Base-by-base conservation (phyloP, 441 rosid species). In the Syzygium malaccense region DNA sequence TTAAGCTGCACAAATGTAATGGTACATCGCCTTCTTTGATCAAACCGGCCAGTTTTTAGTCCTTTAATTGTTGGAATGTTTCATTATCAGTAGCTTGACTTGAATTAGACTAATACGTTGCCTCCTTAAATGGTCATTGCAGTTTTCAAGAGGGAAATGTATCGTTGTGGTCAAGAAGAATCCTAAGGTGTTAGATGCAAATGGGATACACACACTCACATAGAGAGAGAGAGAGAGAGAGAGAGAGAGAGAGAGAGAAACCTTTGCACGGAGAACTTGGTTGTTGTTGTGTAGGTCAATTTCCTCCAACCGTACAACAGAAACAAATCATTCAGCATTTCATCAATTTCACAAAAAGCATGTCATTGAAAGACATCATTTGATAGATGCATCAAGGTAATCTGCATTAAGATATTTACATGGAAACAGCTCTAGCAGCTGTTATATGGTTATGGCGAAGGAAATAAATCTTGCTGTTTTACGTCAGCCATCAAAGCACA, bases 251-350 rank as follows among this genome's bases (percentile, higher is more conserved):
- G 56, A 60, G 23, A 48, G 26, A 87, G 33, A 58, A 15, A 96
- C 97, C 98, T 94, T 94, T 41, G 96, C 93, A 87, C 97, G 94
- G 85, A 96, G 98, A 89, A 95, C 92, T 90, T 95, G 98, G 92
- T 96, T 96, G 85, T 91, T 93, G 93, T 93, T 95, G 91, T 96
- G 96, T 94, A 96, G 91, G 87, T 96, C 98, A 71, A 94, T 89
- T 92, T 96, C 97, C 98, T 96, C 92, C 89, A 87, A n/a, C 49
- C 64, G 58, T 3, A 19, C 58, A 85, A 85, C 45, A 60, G 79
- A n/a, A 54, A 79, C 48, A 62, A 19, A 51, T 84, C 66, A 51
- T 60, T 87, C 28, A 87, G 85, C 23, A 49, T 68, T 75, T 64
- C 41, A 48, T 60, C 60, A 68, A 12, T 26, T 56, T 20, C 18